Percentiles rank a stretch among this genome's conserved stretches.
Conservation (phyloP, 2,329 filamentous ascomycete genomes). For the Pseudocercospora fuligena region DNA sequence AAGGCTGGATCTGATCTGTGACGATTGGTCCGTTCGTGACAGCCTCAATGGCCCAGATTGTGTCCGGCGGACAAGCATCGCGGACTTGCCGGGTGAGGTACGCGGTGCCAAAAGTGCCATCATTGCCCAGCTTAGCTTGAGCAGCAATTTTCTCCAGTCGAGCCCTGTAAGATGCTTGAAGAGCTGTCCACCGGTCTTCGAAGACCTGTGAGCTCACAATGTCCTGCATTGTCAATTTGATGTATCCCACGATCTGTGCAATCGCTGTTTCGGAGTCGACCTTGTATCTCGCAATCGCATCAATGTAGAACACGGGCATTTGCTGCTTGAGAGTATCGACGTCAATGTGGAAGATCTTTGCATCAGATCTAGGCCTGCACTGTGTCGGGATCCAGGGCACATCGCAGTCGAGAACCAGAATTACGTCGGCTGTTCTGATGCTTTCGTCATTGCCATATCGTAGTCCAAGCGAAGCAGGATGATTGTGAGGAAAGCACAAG, state of each 20-base stretch:
- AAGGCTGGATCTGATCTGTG: slow-evolving; percentile 72
- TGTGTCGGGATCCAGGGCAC: slow-evolving; percentile 92
- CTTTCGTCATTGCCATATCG: slow-evolving; percentile 74
- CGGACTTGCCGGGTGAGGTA: slow-evolving; percentile 62
- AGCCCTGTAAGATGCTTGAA: slow-evolving; percentile 63
- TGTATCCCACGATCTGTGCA: slow-evolving; percentile 67
- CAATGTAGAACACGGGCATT: slow-evolving; percentile 63
- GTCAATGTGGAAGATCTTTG: slow-evolving; percentile 69
- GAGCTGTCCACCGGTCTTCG: slow-evolving; percentile 55
- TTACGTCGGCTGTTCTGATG: slow-evolving; percentile 79
- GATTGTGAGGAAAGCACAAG: slow-evolving; percentile 78
- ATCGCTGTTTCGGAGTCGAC: slow-evolving; percentile 62
- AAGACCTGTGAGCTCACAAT: slow-evolving; percentile 41
- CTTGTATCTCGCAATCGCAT: slow-evolving; percentile 57
- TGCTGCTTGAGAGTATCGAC: slow-evolving; percentile 69
- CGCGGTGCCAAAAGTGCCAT: slow-evolving; percentile 66
- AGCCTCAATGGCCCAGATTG: slow-evolving; percentile 77
- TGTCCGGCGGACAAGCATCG: slow-evolving; percentile 63
- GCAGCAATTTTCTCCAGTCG: slow-evolving; percentile 65
- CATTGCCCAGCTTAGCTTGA: slow-evolving; percentile 61
- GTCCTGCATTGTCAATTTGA: slow-evolving; percentile 56
- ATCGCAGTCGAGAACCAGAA: slow-evolving; percentile 85
- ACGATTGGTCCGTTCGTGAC: slow-evolving; percentile 73
- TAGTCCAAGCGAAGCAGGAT: slow-evolving; percentile 65
- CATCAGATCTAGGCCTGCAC: slow-evolving; percentile 60